Base-by-base conservation (phyloP, 495 filamentous ascomycete species). In the Penicillium dipodomyicola region DNA sequence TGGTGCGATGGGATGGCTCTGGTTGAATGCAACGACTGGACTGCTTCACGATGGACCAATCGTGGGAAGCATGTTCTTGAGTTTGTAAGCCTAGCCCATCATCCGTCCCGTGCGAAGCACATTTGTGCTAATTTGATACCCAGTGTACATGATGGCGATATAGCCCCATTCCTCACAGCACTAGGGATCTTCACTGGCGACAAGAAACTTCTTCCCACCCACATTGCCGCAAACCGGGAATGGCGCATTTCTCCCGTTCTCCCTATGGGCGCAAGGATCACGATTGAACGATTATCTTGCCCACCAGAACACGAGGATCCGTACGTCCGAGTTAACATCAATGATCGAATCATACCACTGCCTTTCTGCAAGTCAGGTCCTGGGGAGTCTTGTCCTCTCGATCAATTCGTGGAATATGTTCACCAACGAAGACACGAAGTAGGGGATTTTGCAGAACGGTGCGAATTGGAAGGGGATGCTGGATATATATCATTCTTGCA, bases 81-180 rank as follows among this genome's bases (percentile, higher is more conserved):
- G 77, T 61, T 86, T 86, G 81, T 82, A 69, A 61, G 77, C 72
- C 22, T 49, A 40, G 9, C 45, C 5, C 5, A 29, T 10, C 8
- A 48, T 20, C 2, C 8, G 15, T 49, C n/a, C 35, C 11, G 15
- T 32, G 30, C 22, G 4, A 6, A 25, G 25, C 7, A 2, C 0
- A 25, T 49, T 10, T 7, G 20, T 39, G 49, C 27, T 60, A 27
- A 54, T 27, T 27, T 11, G 22, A 45, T 15, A 15, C 40, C 29
- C 54, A 83, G 81, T 64, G 82, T 81, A 5, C 83, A 86, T 59
- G 83, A 84, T 59, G 81, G 80, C 32, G 83, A 85, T 53, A 81
- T 85, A 32, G 70, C 81, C 8, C 80, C 81, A 2, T 77, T 84
- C 64, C 64, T 84, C 17, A 69, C 82, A 11, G 77, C 81, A 10